Percentiles rank a stretch among this genome's conserved stretches.
phyloP scores from a whole-genome alignment of 2,329 filamentous ascomycete species.

The Ophiocordyceps camponoti-leonardi region DNA sequence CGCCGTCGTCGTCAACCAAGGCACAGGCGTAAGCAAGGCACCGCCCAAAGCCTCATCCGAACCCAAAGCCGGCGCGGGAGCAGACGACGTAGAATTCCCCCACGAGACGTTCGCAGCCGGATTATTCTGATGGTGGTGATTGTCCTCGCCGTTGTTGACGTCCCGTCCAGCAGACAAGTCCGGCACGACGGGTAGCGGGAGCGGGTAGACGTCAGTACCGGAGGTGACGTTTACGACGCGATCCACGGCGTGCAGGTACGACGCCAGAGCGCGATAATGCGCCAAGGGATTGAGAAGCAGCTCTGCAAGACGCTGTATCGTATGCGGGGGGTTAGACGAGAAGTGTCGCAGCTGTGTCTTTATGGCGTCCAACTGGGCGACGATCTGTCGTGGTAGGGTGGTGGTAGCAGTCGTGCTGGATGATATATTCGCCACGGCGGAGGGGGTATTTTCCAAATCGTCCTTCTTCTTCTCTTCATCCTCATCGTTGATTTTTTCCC shows the following conservation, averaged over 20 bases:
- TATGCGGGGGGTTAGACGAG: conserved; percentile 64
- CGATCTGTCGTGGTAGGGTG: conserved; percentile 43
- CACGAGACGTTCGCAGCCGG: conserved; percentile 24
- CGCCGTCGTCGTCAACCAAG: conserved; percentile 48
- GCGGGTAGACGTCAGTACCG: conserved; percentile 61
- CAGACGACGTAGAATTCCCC: conserved; percentile 21
- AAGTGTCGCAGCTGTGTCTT: conserved; percentile 51
- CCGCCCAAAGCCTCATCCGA: conserved; percentile 83
- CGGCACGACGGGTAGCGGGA: conserved; percentile 45
- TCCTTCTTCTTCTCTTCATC: conserved; percentile 6
- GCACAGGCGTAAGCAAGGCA: conserved; percentile 81
- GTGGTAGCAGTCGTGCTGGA: no score
- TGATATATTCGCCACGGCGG: no score
- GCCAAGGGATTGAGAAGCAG: conserved; percentile 58
- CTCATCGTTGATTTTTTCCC: no score
- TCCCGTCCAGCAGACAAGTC: conserved; percentile 28
- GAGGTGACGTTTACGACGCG: conserved; percentile 84
- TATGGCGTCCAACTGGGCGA: conserved; percentile 44
- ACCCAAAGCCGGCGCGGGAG: conserved; percentile 36
- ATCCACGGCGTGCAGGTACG: conserved; percentile 82
- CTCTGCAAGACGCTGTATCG: conserved; percentile 81
- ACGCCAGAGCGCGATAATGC: conserved; percentile 66
- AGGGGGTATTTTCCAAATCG: no score
- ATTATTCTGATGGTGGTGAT: neutral
- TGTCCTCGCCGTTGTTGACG: neutral